Base-by-base conservation (phyloP, 2,329 filamentous ascomycete genomes). In the Aspergillus sp. region DNA sequence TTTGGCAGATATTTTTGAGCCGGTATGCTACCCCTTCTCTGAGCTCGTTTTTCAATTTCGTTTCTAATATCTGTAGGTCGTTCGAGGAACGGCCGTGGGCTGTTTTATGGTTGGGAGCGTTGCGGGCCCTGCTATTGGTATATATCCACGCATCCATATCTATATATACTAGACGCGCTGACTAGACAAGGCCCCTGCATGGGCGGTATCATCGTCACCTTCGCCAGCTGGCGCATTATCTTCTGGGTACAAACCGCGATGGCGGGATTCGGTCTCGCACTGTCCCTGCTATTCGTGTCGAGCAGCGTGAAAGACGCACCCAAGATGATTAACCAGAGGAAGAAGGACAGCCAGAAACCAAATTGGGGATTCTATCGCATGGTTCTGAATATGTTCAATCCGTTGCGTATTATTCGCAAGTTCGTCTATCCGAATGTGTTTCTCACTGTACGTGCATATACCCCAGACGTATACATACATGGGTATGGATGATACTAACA, bases 171-270 rank as follows among this genome's bases (percentile, higher is more conserved):
- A 19, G 19, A 19, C 2, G 19, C 19, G 19, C 19, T 19, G 19
- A 19, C 19, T 19, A 19, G 19, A 19, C 19, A 19, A 66, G 63
- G 62, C 5, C 67, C 68, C 7, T 85, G 88, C 56, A 71, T 89
- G 7, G 85, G 85, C 29, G 86, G 86, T 32, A 80, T 89, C 44
- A 86, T 91, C 45, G 85, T 90, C 33, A 89, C 85, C 0, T 89
- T 81, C 62, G 73, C 76, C 3, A 77, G 74, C 3, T 91, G 86
- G 86, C 78, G 85, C 19, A 78, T 80, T 46, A 88, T 89, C 48
- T 89, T 88, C 69, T 89, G 85, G 82, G 70, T 89, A 1, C 86
- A 90, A 61, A 81, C 82, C 1, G 84, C 75, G 1, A 74, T 88
- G 41, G 81, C 82, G 0, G 81, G 77, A 1, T 60, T 78, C 0